Conservation (phyloP, 306 rosid genomes). For the Cicer arietinum region DNA sequence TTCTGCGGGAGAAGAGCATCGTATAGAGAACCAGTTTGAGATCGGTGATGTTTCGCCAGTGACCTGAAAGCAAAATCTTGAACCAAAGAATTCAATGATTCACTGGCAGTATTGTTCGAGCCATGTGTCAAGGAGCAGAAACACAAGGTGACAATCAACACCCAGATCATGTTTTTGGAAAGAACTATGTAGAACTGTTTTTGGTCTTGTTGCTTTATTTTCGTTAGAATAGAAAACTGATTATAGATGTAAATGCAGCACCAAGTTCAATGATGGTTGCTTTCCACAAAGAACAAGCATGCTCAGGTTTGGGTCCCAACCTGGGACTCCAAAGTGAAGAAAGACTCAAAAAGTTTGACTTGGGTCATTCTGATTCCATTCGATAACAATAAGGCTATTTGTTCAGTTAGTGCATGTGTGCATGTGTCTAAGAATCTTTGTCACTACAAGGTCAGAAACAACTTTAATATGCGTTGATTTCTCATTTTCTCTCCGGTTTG, state of each 20-base stretch:
- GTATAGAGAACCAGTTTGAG: conserved; percentile 72
- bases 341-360: conserved; percentile 50
- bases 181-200: conserved; percentile 24
- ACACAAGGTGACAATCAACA: conserved; percentile 42
- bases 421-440: conserved; percentile 46
- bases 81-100: conserved; percentile 61
- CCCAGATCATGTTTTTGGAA: conserved; percentile 45
- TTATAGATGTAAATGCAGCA: conserved; percentile 16
- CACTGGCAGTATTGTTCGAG: conserved; percentile 49
- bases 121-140: conserved; percentile 52
- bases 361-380: conserved; percentile 26
- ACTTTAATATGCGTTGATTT: conserved; percentile 53
- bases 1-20: conserved; percentile 64
- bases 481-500: conserved; percentile 36
- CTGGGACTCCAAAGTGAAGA: conserved; percentile 36
- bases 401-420: conserved; percentile 16
- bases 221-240: background rate
- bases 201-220: conserved; percentile 22
- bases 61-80: conserved; percentile 65
- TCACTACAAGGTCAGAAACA: conserved; percentile 42
- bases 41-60: conserved; percentile 51
- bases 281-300: conserved; percentile 59
- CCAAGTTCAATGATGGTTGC: conserved; percentile 45
- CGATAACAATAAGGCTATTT: conserved; percentile 8
- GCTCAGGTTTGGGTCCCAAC: conserved; percentile 59